Evolutionary conservation across 2,329 filamentous ascomycete genomes (phyloP).

Genomic region (Stenocarpella maydis): DNA sequence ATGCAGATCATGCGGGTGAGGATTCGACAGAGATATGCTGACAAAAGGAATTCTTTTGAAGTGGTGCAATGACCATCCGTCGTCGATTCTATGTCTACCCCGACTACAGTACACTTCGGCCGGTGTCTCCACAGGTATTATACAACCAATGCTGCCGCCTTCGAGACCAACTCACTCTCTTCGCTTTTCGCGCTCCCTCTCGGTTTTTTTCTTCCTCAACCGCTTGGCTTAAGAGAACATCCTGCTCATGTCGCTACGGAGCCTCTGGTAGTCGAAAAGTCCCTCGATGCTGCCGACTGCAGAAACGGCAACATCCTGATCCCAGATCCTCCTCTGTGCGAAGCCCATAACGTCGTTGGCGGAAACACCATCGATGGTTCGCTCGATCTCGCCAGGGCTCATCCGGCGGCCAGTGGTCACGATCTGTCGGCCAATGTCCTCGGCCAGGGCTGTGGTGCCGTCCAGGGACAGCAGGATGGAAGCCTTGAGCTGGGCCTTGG

Average conservation of each 20-base stretch:
- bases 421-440: constrained; percentile 98
- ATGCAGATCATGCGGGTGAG: background rate
- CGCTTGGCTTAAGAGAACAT: constrained; percentile 43
- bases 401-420: constrained; percentile 94
- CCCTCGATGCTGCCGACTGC: constrained; percentile 94
- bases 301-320: constrained; percentile 93
- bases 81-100: constrained; percentile 46
- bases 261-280: constrained; percentile 71
- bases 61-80: constrained; percentile 36
- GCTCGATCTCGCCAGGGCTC: constrained; percentile 93
- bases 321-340: constrained; percentile 94
- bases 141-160: constrained; percentile 41
- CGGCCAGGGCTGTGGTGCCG: constrained; percentile 94
- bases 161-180: constrained; percentile 34
- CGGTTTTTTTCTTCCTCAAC: background rate
- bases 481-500: constrained; percentile 99
- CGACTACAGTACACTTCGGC: constrained; percentile 49
- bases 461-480: constrained; percentile 97
- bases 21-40: background rate
- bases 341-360: constrained; percentile 98
- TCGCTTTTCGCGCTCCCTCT: constrained; percentile 27
- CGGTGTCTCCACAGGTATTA: constrained; percentile 47
- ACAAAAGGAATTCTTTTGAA: constrained; percentile 31
- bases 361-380: constrained; percentile 85
- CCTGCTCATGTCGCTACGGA: constrained; percentile 48